A percentile compares a stretch with the other conserved stretches of the same genome.
These are phyloP conservation scores for Pseudocercospora crystallina DNA, from an alignment of 2,329 filamentous ascomycete genomes.

Conservation along the genomic window DNA sequence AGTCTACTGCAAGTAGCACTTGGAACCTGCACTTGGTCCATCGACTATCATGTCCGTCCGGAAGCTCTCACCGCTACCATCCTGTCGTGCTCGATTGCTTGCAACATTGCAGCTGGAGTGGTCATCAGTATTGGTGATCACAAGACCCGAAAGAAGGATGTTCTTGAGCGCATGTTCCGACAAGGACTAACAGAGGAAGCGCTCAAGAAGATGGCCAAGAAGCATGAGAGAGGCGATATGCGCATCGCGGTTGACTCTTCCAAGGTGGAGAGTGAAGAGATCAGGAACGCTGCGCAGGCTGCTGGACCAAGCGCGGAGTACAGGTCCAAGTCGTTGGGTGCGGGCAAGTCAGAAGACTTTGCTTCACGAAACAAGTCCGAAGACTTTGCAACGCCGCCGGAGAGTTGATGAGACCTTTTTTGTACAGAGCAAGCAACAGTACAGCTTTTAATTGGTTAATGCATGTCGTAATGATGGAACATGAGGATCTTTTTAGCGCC, in stretches of 20 bases:
- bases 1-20: slow-evolving; percentile 78
- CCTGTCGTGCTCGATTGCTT: slow-evolving; percentile 73
- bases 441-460: background rate
- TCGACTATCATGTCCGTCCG: slow-evolving; percentile 67
- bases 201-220: slow-evolving; percentile 50
- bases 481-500: too few relatives aligned
- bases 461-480: background rate
- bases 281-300: slow-evolving; percentile 12
- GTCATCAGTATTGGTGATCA: slow-evolving; percentile 75
- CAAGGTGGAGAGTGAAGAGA: slow-evolving; percentile 20
- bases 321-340: slow-evolving; percentile 9
- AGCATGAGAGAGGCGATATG: slow-evolving; percentile 22
- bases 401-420: slow-evolving; percentile 1
- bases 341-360: slow-evolving; percentile 2
- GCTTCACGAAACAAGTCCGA: too few relatives aligned
- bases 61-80: slow-evolving; percentile 77
- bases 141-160: slow-evolving; percentile 80
- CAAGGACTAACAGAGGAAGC: slow-evolving; percentile 72
- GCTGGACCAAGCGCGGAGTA: background rate
- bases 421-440: slow-evolving; percentile 4
- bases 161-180: slow-evolving; percentile 71
- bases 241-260: slow-evolving; percentile 16
- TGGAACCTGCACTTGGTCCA: slow-evolving; percentile 75
- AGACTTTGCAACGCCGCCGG: slow-evolving; percentile 1
- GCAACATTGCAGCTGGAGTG: slow-evolving; percentile 74